Conservation (phyloP, 768 basidiomycete species). For the Rubroboletus satanas region DNA sequence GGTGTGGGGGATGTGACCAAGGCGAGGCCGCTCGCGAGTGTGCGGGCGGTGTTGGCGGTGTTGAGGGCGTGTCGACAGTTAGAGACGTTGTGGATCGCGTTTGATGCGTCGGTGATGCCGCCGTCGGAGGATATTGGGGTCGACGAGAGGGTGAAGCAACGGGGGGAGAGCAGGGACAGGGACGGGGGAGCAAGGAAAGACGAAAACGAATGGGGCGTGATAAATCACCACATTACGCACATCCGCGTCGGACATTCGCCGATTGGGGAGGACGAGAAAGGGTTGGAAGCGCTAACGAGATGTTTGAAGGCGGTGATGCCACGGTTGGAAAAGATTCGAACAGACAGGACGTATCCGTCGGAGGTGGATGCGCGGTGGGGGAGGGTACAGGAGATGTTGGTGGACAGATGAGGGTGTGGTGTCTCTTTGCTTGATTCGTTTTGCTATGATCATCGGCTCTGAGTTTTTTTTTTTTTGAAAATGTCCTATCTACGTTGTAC, state of each 20-base stretch:
- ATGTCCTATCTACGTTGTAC: no score
- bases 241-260: constrained; percentile 24
- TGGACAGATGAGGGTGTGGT: neutral
- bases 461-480: no score
- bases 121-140: neutral
- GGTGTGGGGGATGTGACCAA: constrained; percentile 19
- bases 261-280: constrained; percentile 12
- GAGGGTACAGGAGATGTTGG: constrained; percentile 10
- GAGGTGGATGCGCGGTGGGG: constrained; percentile 16
- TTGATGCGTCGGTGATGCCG: constrained; percentile 16
- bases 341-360: constrained; percentile 7
- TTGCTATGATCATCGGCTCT: neutral
- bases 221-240: constrained; percentile 14
- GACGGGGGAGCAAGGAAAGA: neutral
- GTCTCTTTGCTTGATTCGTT: neutral
- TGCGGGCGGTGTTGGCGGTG: constrained; percentile 19
- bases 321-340: constrained; percentile 17
- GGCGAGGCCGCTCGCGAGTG: constrained; percentile 16
- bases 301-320: constrained; percentile 23
- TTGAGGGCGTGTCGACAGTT: constrained; percentile 18
- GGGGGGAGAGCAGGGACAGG: neutral
- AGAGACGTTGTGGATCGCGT: constrained; percentile 18
- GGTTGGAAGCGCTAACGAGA: constrained; percentile 5
- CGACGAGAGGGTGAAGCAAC: neutral
- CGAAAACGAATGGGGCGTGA: constrained; percentile 17